Evolutionary conservation across 257 asterid species (phyloP).

Genomic region (Coffea eugenioides): DNA sequence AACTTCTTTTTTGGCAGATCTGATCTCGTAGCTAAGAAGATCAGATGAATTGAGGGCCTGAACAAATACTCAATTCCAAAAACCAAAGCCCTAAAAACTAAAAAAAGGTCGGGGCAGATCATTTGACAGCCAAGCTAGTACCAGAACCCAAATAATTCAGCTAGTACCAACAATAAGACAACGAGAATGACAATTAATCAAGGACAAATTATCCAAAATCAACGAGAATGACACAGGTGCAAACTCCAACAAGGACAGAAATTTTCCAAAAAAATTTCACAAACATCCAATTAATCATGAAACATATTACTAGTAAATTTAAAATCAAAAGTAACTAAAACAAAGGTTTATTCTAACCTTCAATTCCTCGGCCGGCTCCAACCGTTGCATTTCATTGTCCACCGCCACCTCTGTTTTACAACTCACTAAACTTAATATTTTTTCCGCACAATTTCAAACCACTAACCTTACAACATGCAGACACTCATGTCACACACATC

Average conservation of each 20-base stretch:
- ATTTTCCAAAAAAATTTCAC: background rate
- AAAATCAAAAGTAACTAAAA: background rate
- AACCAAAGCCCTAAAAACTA: background rate
- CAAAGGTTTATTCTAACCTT: slow-evolving; percentile 41
- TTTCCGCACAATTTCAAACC: slow-evolving; percentile 1
- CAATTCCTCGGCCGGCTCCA: slow-evolving; percentile 27
- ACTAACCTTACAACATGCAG: background rate
- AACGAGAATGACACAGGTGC: background rate
- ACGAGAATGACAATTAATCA: background rate
- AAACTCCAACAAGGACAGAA: background rate
- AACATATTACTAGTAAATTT: background rate
- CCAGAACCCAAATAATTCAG: background rate
- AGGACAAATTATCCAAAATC: too few species aligned
- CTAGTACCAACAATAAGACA: background rate
- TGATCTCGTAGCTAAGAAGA: background rate
- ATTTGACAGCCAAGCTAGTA: background rate
- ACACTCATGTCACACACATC: background rate
- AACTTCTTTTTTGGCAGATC: background rate
- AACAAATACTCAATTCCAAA: background rate
- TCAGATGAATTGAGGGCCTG: background rate
- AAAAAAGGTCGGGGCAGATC: background rate
- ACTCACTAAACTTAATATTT: slow-evolving; percentile 23
- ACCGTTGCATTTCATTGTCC: slow-evolving; percentile 49
- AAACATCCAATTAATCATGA: background rate
- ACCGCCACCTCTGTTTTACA: slow-evolving; percentile 65